A percentile compares a stretch with the other conserved stretches of the same genome.
Evolutionary conservation across 1,139 yeast species (phyloP).

Genomic region (Chernovozyma sophiae-reginae): DNA sequence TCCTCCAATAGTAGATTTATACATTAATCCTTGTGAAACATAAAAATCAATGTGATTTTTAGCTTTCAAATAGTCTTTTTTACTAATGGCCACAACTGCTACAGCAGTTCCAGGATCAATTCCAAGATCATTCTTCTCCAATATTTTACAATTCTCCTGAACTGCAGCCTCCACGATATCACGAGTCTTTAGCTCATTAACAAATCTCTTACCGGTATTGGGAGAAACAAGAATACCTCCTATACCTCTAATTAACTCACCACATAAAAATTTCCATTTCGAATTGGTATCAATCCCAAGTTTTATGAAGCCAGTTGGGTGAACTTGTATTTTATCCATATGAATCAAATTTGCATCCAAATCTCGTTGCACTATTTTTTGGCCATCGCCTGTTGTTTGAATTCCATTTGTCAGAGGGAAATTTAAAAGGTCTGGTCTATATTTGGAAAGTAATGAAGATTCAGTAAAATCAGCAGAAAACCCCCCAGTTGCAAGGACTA

Average conservation of each 20-base stretch:
- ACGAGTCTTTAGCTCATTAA: constrained; percentile 33
- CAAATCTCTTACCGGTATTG: constrained; percentile 26
- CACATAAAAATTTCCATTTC: constrained; percentile 33
- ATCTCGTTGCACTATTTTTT: constrained; percentile 29
- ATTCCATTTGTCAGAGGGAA: constrained; percentile 35
- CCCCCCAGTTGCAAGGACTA: constrained; percentile 39
- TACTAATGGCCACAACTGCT: constrained; percentile 24
- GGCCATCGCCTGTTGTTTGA: constrained; percentile 38
- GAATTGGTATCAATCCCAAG: constrained; percentile 11
- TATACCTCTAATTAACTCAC: constrained; percentile 34
- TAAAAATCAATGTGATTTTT: constrained; percentile 29
- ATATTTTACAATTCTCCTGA: constrained; percentile 18
- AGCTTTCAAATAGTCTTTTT: constrained; percentile 25
- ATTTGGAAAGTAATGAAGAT: constrained; percentile 21
- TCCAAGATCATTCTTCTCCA: constrained; percentile 8
- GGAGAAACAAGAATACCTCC: constrained; percentile 36
- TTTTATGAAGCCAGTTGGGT: constrained; percentile 38
- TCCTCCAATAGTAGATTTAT: constrained; percentile 21
- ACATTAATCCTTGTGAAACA: constrained; percentile 22
- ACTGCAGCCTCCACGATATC: constrained; percentile 29
- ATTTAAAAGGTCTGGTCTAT: constrained; percentile 28
- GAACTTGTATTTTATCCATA: constrained; percentile 37
- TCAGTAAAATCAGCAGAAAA: constrained; percentile 28
- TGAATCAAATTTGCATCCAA: constrained; percentile 29
- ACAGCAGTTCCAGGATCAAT: constrained; percentile 13